Percentiles rank a stretch among this genome's conserved stretches.
Conservation (phyloP, 2,329 filamentous ascomycete genomes). For the Xylaria polymorpha region DNA sequence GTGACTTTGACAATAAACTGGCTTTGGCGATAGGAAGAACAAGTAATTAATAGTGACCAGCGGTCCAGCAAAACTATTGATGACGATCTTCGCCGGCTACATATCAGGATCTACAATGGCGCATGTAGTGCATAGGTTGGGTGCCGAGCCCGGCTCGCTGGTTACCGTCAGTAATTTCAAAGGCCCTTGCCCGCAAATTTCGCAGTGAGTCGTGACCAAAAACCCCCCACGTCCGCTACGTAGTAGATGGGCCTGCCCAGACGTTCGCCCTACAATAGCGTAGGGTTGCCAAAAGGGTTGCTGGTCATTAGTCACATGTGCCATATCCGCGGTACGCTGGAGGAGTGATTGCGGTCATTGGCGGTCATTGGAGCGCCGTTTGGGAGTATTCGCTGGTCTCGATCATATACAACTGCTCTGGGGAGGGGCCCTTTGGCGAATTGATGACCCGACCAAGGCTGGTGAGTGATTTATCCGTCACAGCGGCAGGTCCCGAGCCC, state of each 20-base stretch:
- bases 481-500: slow-evolving; percentile 21
- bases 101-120: slow-evolving; percentile 29
- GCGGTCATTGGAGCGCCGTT: slow-evolving; percentile 6
- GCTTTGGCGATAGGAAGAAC: neutral
- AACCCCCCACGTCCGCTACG: slow-evolving; percentile 21
- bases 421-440: neutral
- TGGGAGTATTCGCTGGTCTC: slow-evolving; percentile 4
- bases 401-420: neutral
- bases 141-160: slow-evolving; percentile 25
- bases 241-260: slow-evolving; percentile 13
- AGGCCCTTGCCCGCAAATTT: slow-evolving; percentile 32
- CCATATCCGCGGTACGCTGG: neutral
- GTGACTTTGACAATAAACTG: neutral
- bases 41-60: slow-evolving; percentile 27
- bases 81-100: slow-evolving; percentile 28
- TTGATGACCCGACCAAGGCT: neutral
- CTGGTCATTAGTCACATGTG: slow-evolving; percentile 11
- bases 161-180: slow-evolving; percentile 31
- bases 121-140: slow-evolving; percentile 1
- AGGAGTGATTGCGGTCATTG: neutral
- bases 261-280: neutral
- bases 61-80: slow-evolving; percentile 30
- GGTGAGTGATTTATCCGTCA: slow-evolving; percentile 15
- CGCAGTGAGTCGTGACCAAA: slow-evolving; percentile 21
- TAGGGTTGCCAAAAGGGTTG: neutral